Evolutionary conservation across 1,284 basidiomycete genomes (phyloP).

Genomic region (Ganoderma lucidum): DNA sequence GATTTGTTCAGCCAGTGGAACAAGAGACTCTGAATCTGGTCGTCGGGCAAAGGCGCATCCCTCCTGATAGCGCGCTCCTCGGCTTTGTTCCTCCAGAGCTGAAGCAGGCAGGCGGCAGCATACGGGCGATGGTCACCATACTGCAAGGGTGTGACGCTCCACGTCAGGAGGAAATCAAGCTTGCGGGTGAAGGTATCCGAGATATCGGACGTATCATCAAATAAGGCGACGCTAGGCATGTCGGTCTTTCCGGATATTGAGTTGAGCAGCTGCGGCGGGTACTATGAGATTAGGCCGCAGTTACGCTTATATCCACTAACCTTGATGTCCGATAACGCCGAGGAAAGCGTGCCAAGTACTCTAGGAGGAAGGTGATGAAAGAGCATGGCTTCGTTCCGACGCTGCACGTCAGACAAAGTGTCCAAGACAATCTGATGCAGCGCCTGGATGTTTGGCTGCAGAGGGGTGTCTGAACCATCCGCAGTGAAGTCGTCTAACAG

Average conservation of each 20-base stretch:
- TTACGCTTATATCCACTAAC: slow-evolving; percentile 7
- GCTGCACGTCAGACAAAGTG: slow-evolving; percentile 64
- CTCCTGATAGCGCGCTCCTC: slow-evolving; percentile 67
- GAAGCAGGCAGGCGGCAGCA: slow-evolving; percentile 80
- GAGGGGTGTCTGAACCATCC: slow-evolving; percentile 43
- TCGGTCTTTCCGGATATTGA: slow-evolving; percentile 79
- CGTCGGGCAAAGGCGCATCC: slow-evolving; percentile 61
- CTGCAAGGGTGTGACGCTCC: slow-evolving; percentile 87
- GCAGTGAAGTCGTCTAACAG: slow-evolving; percentile 50
- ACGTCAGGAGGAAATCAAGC: slow-evolving; percentile 83
- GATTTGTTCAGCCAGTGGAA: slow-evolving; percentile 89
- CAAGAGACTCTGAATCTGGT: slow-evolving; percentile 73
- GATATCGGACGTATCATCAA: slow-evolving; percentile 55
- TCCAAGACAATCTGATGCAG: slow-evolving; percentile 56
- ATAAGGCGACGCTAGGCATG: slow-evolving; percentile 69
- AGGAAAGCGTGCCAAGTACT: slow-evolving; percentile 52
- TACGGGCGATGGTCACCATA: slow-evolving; percentile 88
- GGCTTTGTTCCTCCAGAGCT: slow-evolving; percentile 71
- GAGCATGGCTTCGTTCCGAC: slow-evolving; percentile 80
- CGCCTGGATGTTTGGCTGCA: slow-evolving; percentile 50
- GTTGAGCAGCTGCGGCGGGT: slow-evolving; percentile 72
- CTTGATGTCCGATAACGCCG: slow-evolving; percentile 68
- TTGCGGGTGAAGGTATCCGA: slow-evolving; percentile 67
- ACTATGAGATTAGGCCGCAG: slow-evolving; percentile 4
- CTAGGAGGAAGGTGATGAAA: slow-evolving; percentile 73